Percentiles rank a stretch among this genome's conserved stretches.
These are phyloP conservation scores for Phanerochaete carnosa DNA, from an alignment of 768 basidiomycete species.

Conservation along the genomic window DNA sequence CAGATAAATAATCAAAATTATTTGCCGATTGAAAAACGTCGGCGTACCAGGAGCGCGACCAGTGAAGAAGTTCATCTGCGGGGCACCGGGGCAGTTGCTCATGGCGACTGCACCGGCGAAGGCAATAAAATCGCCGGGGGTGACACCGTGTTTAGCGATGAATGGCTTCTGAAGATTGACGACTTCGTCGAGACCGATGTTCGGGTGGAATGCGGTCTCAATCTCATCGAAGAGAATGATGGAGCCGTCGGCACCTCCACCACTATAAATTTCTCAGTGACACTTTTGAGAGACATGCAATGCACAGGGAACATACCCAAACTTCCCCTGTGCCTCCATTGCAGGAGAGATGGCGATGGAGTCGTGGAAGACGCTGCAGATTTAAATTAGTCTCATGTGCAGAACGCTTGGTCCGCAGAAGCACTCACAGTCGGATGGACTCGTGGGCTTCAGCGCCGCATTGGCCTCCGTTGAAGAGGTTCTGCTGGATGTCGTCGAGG, in stretches of 20 bases:
- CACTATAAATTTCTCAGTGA: slow-evolving; percentile 7
- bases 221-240: slow-evolving; percentile 42
- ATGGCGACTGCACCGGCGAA: slow-evolving; percentile 44
- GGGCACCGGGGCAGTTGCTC: slow-evolving; percentile 42
- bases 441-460: slow-evolving; percentile 30
- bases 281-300: background rate
- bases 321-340: slow-evolving; percentile 16
- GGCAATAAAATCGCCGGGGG: slow-evolving; percentile 46
- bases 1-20: background rate
- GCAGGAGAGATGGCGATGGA: slow-evolving; percentile 13
- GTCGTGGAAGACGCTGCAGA: slow-evolving; percentile 20
- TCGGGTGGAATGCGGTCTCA: slow-evolving; percentile 42
- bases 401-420: background rate
- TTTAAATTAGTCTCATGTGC: background rate
- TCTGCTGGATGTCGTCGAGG: slow-evolving; percentile 28
- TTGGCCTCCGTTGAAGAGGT: slow-evolving; percentile 25
- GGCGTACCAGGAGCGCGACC: slow-evolving; percentile 24
- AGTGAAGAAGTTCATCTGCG: slow-evolving; percentile 35
- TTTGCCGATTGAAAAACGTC: background rate
- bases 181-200: slow-evolving; percentile 38
- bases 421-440: slow-evolving; percentile 19
- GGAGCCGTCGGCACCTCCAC: slow-evolving; percentile 42
- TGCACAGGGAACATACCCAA: slow-evolving; percentile 18
- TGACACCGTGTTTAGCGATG: slow-evolving; percentile 33
- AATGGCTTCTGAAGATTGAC: slow-evolving; percentile 30